Evolutionary conservation across 495 filamentous ascomycete genomes (phyloP), one percentile per base, ranked within the genome.

Genomic region (Podospora bellae-mahoneyi): DNA sequence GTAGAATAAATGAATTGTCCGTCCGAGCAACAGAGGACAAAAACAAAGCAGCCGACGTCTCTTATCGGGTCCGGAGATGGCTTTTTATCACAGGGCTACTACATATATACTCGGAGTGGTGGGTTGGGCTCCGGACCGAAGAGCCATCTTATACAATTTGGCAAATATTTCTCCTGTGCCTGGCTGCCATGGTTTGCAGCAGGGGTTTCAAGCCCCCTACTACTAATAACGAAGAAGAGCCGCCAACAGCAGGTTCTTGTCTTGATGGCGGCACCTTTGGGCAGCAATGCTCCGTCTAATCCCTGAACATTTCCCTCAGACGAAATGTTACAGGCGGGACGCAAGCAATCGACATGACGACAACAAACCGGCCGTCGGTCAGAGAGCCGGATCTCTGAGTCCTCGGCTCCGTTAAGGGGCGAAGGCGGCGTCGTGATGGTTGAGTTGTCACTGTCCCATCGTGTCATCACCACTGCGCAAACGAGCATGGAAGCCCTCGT

Each of bases 211-310:
- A 60, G 27, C 66, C 66, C 66, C 60, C 19, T 19, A 18, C 60
- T n/a, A 5, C 18, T 16, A 57, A 62, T 16, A 9, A 63, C 5
- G n/a, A 18, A 10, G 19, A 20, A 32, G 34, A 66, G 18, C 60
- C 20, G 26, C 28, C 27, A 62, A 18, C 60, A 23, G 18, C 58
- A 30, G 13, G 19, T 15, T 23, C 23, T 23, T 23, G 23, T 23
- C 18, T 15, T 27, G 58, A 32, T 62, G 72, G 70, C 66, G 68
- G 72, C 71, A 69, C 55, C 69, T 83, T 48, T 83, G 81, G 81
- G 81, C 81, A 83, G 80, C 81, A 82, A 83, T 82, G 79, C 80
- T 80, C 77, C 75, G 70, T 68, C 68, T 64, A 71, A 72, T 73
- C 75, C 80, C 79, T 78, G 75, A 28, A 34, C 18, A 18, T 64